phyloP scores from a whole-genome alignment of 2,329 filamentous ascomycete genomes.

The Colletotrichum incanum region DNA sequence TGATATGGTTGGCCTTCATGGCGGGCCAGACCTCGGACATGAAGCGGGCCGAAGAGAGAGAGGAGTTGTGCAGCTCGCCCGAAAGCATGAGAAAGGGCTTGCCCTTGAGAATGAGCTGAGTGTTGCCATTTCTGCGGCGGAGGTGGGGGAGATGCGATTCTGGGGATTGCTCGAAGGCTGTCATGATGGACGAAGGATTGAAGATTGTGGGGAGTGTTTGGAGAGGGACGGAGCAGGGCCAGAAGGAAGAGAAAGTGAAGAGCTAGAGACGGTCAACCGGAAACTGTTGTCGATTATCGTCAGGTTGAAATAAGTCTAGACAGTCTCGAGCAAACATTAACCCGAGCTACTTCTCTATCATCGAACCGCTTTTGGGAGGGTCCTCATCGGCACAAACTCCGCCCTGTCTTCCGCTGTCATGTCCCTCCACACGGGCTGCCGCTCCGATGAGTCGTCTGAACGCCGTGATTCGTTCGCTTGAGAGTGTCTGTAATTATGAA shows the following conservation, averaged over 20 bases:
- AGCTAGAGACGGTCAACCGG: not conserved
- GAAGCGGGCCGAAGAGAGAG: constrained; percentile 52
- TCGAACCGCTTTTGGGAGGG: not conserved
- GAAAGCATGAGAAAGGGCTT: constrained; percentile 56
- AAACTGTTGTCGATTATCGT: not conserved
- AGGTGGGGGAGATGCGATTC: constrained; percentile 43
- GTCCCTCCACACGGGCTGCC: not conserved
- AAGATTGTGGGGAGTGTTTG: not conserved
- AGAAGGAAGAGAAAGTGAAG: not conserved
- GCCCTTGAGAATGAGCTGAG: constrained; percentile 55
- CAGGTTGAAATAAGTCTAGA: constrained; percentile 25
- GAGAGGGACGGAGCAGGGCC: not conserved
- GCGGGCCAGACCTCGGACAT: constrained; percentile 52
- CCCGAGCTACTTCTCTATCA: not conserved
- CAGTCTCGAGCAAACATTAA: constrained; percentile 22
- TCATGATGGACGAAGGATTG: constrained; percentile 23
- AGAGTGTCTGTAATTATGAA: not conserved
- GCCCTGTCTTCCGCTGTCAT: not conserved
- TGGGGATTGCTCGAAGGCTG: constrained; percentile 19
- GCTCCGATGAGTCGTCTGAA: not conserved
- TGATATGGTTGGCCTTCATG: constrained; percentile 54
- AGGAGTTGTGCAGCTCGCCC: constrained; percentile 56
- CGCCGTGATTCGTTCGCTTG: not conserved
- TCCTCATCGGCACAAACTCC: not conserved
- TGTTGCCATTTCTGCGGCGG: constrained; percentile 47